phyloP scores from a whole-genome alignment of 768 basidiomycete genomes.

The Suillus americanus region DNA sequence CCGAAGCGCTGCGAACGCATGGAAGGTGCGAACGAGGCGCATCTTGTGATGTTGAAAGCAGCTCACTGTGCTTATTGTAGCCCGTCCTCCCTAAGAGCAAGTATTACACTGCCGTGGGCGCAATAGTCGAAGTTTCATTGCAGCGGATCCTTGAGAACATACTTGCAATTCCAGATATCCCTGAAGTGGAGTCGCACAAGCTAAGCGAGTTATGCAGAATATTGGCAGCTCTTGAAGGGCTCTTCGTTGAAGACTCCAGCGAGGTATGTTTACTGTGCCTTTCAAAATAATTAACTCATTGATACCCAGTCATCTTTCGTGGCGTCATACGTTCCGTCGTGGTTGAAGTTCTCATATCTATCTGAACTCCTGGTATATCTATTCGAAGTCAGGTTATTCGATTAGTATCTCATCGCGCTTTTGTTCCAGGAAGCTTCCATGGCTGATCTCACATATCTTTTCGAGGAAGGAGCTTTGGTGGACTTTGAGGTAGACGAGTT shows the following conservation, averaged over 20 bases:
- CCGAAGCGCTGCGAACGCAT: slow-evolving; percentile 57
- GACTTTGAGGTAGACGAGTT: slow-evolving; percentile 89
- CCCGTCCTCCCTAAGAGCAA: slow-evolving; percentile 65
- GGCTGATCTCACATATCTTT: slow-evolving; percentile 88
- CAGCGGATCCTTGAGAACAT: slow-evolving; percentile 70
- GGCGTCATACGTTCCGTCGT: slow-evolving; percentile 84
- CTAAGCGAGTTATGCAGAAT: slow-evolving; percentile 82
- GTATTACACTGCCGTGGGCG: slow-evolving; percentile 72
- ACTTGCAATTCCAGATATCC: slow-evolving; percentile 79
- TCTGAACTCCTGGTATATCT: slow-evolving; percentile 82
- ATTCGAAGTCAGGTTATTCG: not conserved
- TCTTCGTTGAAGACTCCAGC: slow-evolving; percentile 69
- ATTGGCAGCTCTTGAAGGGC: slow-evolving; percentile 72
- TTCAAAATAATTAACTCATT: slow-evolving; percentile 5
- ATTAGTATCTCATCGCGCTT: slow-evolving; percentile 1
- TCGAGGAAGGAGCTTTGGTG: slow-evolving; percentile 86
- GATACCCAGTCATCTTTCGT: slow-evolving; percentile 65
- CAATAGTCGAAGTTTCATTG: slow-evolving; percentile 66
- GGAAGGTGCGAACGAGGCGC: slow-evolving; percentile 59
- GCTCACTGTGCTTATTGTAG: slow-evolving; percentile 36
- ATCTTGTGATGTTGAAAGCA: not conserved
- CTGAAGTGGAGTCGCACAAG: slow-evolving; percentile 81
- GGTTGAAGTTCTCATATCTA: slow-evolving; percentile 94
- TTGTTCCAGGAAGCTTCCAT: slow-evolving; percentile 79
- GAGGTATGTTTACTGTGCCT: slow-evolving; percentile 41